Evolutionary conservation across 192 early-diverging fungal genomes (phyloP), one percentile per base, ranked within the genome.

Genomic region (Coemansia aciculifera): DNA sequence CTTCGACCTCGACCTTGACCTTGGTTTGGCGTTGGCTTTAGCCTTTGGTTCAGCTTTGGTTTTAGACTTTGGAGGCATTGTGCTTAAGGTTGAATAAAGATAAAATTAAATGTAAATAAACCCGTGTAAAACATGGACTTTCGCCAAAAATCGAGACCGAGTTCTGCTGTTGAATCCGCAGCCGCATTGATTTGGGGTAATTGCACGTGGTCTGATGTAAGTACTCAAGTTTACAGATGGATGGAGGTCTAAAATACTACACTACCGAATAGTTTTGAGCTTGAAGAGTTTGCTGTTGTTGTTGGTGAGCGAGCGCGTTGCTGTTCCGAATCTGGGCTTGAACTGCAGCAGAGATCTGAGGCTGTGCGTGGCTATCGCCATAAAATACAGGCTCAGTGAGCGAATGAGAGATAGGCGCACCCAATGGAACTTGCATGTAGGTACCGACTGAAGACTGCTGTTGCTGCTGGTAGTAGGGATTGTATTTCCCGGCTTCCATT

Each of bases 391-490:
- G 75, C 27, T 83, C 72, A 12, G 75, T 83, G 34, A 72, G 43
- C 34, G 75, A 62, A 54, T 77, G 80, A 15, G 75, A 51, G 21
- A 83, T 73, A 1, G 80, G 75, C 9, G 31, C 59, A 11, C 75
- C 75, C n/a, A 67, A 61, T 19, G 80, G 75, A 12, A 63, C 49
- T 54, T 77, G 75, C 59, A 81, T 71, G 29, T 67, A 40, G 54
- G 37, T 13, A 10, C 60, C 44, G n/a, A 62, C 64, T 3, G 66
- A 36, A 1, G 51, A 3, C 6, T 23, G 32, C 59, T 27, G 27
- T 27, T 67, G 71, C 56, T 67, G 67, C 34, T 63, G 68, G 59
- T 39, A 60, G 59, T 39, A 60, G n/a, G 34, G 13, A 21, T 60
- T 23, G 19, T 19, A 24, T 36, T 60, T 60, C 36, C 36, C 19